Evolutionary conservation across 768 basidiomycete species (phyloP), one percentile per base, ranked within the genome.

Genomic region (Leucocoprinus birnbaumii): DNA sequence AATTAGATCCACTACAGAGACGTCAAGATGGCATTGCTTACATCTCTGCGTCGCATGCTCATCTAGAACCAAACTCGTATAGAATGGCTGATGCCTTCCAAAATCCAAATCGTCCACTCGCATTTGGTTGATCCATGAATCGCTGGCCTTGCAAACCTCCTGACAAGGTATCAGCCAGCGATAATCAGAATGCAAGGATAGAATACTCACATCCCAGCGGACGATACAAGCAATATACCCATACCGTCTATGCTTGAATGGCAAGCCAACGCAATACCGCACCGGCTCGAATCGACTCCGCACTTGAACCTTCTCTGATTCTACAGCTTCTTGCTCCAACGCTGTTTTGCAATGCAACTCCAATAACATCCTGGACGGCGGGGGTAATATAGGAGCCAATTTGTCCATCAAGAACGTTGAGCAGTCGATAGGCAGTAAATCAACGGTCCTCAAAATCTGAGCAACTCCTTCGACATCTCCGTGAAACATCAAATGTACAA

Each of bases 31-130:
- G 31, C 31, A 5, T 11, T 16, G 60, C 74, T 58, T 61, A 79
- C 77, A 79, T 61, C 70, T 62, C 38, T 62, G 54, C 1, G 72
- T 63, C 11, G 73, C 74, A 44, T 66, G 71, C 27, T 65, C 61
- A 11, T 43, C 41, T 42, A 44, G 38, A 18, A 69, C 61, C 40
- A 75, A 56, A 34, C 71, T 62, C 26, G 67, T 64, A 58, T 83
- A 83, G 58, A 82, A 83, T 1, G 82, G 79, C 53, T 83, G 82
- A 42, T 74, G 57, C 21, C 72, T 64, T 18, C 80, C 79, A 19
- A 68, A 60, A 24, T 63, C 40, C 14, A 82, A 67, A 9, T 59
- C 55, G 55, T 76, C 68, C 1, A 81, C 69, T 21, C 63, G 60
- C 79, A 79, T 80, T 25, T 68, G 62, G 14, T 41, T 48, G 10